Evolutionary conservation across 75 land plant genomes (phyloP), one percentile per base, ranked within the genome.

Genomic region (Selaginella moellendorffii): DNA sequence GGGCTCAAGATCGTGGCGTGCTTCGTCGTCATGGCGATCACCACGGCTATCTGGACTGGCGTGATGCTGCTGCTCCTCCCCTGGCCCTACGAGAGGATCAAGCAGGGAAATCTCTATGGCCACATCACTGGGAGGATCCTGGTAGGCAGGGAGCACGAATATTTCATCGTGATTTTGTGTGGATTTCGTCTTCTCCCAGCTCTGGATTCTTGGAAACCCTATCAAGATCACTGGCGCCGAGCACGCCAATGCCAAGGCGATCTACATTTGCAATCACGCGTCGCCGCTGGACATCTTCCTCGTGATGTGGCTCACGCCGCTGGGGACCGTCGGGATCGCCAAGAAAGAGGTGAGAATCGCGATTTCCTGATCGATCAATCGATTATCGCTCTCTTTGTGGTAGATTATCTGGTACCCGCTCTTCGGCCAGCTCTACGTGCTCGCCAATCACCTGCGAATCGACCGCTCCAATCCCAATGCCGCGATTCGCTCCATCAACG

Each of bases 341-440:
- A 78, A 78, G 58, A 78, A 74, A 29, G 75, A 72, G 78, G 77
- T 68, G 52, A 1, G 19, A 69, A 20, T 42, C 18, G 61, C 24
- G 2, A 1, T 22, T 24, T 60, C 17, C 24, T 60, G 21, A 18
- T 26, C 23, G 62, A 26, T 17, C 23, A 60, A 60, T 8, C n/a
- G 62, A 60, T 60, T 20, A 18, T 24, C n/a, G 24, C 23, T 23
- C 26, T 58, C 1, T 66, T 52, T 60, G 27, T 21, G 31, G 9
- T 68, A 80, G 82, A 76, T 76, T 27, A 73, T 80, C 53, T 76
- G 79, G 79, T 80, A 80, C 54, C 82, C 82, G 20, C 29, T 80
- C 12, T 67, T 80, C 62, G 82, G 82, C 0, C 82, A 76, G 52
- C 64, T 80, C 0, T 80, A 80, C 52, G 71, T 77, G 18, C 42